A percentile compares a stretch with the other conserved stretches of the same genome.
Evolutionary conservation across 2,329 filamentous ascomycete species (phyloP).

Genomic region (Penicillium griseofulvum): DNA sequence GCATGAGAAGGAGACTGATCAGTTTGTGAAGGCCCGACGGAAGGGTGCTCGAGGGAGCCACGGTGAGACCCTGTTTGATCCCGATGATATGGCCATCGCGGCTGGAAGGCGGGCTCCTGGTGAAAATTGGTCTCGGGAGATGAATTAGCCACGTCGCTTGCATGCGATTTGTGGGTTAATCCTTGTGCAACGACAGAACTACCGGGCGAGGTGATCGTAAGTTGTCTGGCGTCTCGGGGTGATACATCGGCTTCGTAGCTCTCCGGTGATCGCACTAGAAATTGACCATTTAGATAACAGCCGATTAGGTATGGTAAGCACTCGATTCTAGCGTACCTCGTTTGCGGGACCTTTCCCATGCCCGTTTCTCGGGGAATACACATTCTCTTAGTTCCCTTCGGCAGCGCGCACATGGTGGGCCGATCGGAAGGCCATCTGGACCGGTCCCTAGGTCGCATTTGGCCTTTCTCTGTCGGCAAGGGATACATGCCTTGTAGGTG

Average conservation of each 20-base stretch:
- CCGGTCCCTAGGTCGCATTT: conserved; percentile 50
- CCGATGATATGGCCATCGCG: conserved; percentile 2
- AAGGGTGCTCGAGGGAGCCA: conserved; percentile 1
- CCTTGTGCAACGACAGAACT: background rate
- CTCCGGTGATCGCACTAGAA: conserved; percentile 17
- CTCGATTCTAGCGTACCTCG: conserved; percentile 25
- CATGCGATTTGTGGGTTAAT: background rate
- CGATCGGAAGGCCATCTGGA: conserved; percentile 38
- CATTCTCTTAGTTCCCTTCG: conserved; percentile 52
- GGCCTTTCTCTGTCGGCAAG: conserved; percentile 53
- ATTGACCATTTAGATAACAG: conserved; percentile 10
- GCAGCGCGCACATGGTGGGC: conserved; percentile 49
- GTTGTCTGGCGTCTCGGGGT: background rate
- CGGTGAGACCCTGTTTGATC: conserved; percentile 10
- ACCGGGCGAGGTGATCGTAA: background rate
- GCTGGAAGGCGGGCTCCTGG: background rate
- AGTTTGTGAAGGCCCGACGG: background rate
- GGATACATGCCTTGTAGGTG: conserved; percentile 55
- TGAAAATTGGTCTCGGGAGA: background rate
- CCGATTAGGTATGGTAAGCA: background rate
- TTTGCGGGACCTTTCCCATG: conserved; percentile 41
- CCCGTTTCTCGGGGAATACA: conserved; percentile 46
- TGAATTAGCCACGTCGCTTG: background rate
- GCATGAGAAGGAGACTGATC: conserved; percentile 9
- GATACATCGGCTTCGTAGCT: conserved; percentile 7